phyloP scores from a whole-genome alignment of 2,329 filamentous ascomycete species.

The Claviceps cyperi region DNA sequence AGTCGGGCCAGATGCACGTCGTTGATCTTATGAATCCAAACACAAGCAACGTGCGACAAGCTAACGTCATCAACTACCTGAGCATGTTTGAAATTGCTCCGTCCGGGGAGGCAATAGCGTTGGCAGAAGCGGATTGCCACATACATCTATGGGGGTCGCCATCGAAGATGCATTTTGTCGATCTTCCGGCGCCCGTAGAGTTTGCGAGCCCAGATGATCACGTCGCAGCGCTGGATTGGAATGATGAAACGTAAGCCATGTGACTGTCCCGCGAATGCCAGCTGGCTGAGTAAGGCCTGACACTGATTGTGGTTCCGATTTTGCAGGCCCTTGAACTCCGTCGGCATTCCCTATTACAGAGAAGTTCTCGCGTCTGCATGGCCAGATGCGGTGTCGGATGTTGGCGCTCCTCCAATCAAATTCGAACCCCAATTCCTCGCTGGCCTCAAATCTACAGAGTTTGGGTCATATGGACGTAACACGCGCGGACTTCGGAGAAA shows the following conservation, averaged over 20 bases:
- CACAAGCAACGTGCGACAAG: slow-evolving; percentile 70
- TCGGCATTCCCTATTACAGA: slow-evolving; percentile 90
- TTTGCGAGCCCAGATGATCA: slow-evolving; percentile 54
- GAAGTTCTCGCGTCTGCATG: slow-evolving; percentile 78
- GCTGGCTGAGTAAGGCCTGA: not conserved
- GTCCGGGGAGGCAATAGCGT: slow-evolving; percentile 70
- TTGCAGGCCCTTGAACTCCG: slow-evolving; percentile 57
- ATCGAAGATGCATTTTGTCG: slow-evolving; percentile 73
- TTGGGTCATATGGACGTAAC: slow-evolving; percentile 67
- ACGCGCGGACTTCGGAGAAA: slow-evolving; percentile 61
- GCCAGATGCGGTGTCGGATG: slow-evolving; percentile 74
- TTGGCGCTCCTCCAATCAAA: slow-evolving; percentile 67
- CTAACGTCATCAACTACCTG: slow-evolving; percentile 61
- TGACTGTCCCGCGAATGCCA: not conserved
- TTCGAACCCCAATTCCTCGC: slow-evolving; percentile 58
- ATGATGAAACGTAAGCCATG: slow-evolving; percentile 47
- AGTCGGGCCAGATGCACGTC: slow-evolving; percentile 85
- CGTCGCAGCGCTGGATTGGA: slow-evolving; percentile 50
- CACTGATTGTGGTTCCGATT: slow-evolving; percentile 4
- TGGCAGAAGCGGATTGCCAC: slow-evolving; percentile 64
- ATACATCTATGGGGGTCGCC: slow-evolving; percentile 84
- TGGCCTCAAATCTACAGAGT: slow-evolving; percentile 55
- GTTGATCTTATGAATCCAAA: slow-evolving; percentile 92
- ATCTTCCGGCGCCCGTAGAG: slow-evolving; percentile 63
- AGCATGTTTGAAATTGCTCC: slow-evolving; percentile 74